Conservation (phyloP, 2,329 filamentous ascomycete genomes). For the Talaromyces sp. region DNA sequence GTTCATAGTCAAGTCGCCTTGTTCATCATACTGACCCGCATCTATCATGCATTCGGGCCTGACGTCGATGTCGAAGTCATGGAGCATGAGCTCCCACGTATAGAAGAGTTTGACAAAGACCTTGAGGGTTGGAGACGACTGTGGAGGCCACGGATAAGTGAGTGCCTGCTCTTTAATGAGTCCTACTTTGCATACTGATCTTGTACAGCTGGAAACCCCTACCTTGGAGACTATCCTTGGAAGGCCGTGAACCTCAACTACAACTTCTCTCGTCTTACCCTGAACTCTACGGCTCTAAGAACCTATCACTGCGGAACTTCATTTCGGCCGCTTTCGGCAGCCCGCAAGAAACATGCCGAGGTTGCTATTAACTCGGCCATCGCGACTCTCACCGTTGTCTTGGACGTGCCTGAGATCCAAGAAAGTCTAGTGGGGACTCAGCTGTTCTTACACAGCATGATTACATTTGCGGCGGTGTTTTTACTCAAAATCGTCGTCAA, state of each 20-base stretch:
- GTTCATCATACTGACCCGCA: conserved; percentile 46
- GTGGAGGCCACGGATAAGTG: conserved; percentile 40
- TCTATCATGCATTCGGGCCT: conserved; percentile 46
- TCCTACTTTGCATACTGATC: not conserved
- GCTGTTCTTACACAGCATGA: conserved; percentile 49
- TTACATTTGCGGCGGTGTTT: conserved; percentile 49
- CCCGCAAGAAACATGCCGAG: conserved; percentile 47
- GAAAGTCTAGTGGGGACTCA: conserved; percentile 45
- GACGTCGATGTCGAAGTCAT: conserved; percentile 45
- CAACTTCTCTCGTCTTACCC: conserved; percentile 52
- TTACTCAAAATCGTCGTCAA: conserved; percentile 47
- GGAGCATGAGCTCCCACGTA: conserved; percentile 40
- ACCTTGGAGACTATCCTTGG: conserved; percentile 51
- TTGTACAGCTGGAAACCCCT: conserved; percentile 44
- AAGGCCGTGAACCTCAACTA: conserved; percentile 53
- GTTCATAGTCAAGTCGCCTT: conserved; percentile 45
- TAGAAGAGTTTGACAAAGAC: conserved; percentile 42
- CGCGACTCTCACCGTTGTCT: conserved; percentile 42
- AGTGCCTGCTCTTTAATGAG: conserved; percentile 2
- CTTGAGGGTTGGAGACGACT: conserved; percentile 39
- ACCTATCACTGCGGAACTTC: conserved; percentile 44
- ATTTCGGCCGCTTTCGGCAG: conserved; percentile 42
- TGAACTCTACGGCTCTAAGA: conserved; percentile 52
- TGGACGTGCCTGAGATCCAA: conserved; percentile 47
- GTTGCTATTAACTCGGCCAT: conserved; percentile 46